Evolutionary conservation across 73 alveolate genomes (phyloP), one percentile per base, ranked within the genome.

Genomic region (Paramecium pentaurelia): DNA sequence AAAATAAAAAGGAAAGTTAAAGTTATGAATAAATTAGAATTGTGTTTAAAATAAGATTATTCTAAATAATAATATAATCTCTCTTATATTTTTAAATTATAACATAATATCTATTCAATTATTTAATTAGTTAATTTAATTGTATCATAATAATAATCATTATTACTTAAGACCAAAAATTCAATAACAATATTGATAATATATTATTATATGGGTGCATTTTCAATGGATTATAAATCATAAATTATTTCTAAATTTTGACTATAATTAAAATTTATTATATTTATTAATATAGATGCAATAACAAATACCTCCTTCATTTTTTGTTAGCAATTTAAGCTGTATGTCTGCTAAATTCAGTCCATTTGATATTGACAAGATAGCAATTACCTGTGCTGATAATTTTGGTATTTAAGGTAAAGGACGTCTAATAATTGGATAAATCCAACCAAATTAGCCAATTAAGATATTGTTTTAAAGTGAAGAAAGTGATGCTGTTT

Each of bases 381-480:
- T 96, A 25, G 98, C 98, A 34, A 94, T 97, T 12, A 94, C 98
- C 12, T 92, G 86, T 36, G 96, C 98, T n/a, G 96, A 96, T 87
- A 87, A 97, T 83, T 97, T 92, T 93, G 99, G 99, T 10, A 86
- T 97, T 30, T 95, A 70, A 28, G 98, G 98, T 18, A 94, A 96
- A 18, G 98, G 98, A 36, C 86, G 58, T 42, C 6, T 47, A 28
- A 71, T 89, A 71, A 83, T 89, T 45, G 86, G 80, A 28, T 37
- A 45, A 8, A 37, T 87, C 38, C 30, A 30, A 34, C 87, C 88
- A 64, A 64, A 64, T 60, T 45, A 58, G 22, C 86, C 83, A 28
- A 87, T 87, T 22, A 64, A 64, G 87, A 89, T 71, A 8, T 36
- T 60, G 32, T 70, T 89, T 36, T 73, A 89, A n/a, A 51, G 25